Evolutionary conservation across 2,329 filamentous ascomycete genomes (phyloP).

Genomic region (Aspergillus uvarum): DNA sequence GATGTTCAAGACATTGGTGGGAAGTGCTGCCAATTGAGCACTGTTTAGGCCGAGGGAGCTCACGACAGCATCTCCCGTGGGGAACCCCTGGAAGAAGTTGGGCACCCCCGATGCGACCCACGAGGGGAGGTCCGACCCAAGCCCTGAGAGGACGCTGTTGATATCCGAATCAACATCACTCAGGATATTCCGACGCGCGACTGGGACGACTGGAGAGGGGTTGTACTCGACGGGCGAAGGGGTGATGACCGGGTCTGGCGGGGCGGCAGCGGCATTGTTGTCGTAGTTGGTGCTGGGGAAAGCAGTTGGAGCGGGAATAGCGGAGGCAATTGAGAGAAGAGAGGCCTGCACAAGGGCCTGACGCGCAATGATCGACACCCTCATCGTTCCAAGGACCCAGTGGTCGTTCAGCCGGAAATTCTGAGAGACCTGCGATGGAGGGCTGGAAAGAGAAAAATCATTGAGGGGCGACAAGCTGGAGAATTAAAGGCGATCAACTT

Average conservation of each 20-base stretch:
- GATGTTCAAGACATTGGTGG: conserved; percentile 1
- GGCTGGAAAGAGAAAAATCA: not conserved
- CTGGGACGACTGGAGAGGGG: not conserved
- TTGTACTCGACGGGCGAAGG: not conserved
- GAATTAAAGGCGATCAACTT: not conserved
- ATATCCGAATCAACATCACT: conserved; percentile 3
- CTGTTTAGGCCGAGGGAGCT: conserved; percentile 2
- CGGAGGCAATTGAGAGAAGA: conserved; percentile 2
- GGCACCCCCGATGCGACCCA: conserved; percentile 3
- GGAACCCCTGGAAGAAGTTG: conserved; percentile 4
- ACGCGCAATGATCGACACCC: not conserved
- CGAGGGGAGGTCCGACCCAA: not conserved
- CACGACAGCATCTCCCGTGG: not conserved
- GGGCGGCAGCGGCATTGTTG: not conserved
- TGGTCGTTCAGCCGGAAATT: not conserved
- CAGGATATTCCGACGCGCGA: not conserved
- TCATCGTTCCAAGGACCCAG: not conserved
- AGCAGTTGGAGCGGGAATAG: not conserved
- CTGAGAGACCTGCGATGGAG: not conserved
- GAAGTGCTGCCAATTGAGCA: conserved; percentile 1
- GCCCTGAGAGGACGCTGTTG: not conserved
- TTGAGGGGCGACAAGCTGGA: not conserved
- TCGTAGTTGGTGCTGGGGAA: not conserved
- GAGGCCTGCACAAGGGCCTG: not conserved
- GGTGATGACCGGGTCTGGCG: not conserved